These are phyloP conservation scores for Leptographium procerum DNA, from an alignment of 2,329 filamentous ascomycete species.

Conservation along the genomic window DNA sequence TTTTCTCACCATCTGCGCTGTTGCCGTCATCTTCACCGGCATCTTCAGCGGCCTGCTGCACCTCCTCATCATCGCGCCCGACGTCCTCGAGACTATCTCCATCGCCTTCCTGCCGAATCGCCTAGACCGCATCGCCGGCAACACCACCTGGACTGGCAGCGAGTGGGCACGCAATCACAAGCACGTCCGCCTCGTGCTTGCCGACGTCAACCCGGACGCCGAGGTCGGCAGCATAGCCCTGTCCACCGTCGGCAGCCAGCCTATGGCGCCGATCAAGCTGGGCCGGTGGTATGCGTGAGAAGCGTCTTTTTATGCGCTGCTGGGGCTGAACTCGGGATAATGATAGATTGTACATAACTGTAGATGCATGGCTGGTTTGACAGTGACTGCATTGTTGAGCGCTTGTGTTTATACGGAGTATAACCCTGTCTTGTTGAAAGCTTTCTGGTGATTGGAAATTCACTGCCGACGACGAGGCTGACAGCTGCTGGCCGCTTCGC, in stretches of 20 bases:
- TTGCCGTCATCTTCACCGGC: neutral
- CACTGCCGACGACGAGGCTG: too few species aligned
- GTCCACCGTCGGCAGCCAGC: neutral
- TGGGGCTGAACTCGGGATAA: too few species aligned
- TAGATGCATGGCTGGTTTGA: too few species aligned
- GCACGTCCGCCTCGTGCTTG: neutral
- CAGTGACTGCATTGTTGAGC: too few species aligned
- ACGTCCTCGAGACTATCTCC: slow-evolving; percentile 4
- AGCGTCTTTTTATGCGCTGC: too few species aligned
- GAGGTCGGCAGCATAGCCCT: neutral
- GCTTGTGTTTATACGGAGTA: too few species aligned
- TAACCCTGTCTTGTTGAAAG: too few species aligned
- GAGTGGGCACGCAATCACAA: neutral
- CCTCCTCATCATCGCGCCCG: slow-evolving; percentile 2
- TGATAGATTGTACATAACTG: too few species aligned
- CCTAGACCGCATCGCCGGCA: neutral
- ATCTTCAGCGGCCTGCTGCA: neutral
- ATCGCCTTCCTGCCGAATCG: slow-evolving; percentile 5
- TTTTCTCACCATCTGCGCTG: slow-evolving; percentile 1
- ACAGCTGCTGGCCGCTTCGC: too few species aligned
- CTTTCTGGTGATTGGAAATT: too few species aligned
- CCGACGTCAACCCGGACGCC: neutral
- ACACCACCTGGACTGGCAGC: neutral
- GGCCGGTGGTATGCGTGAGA: too few species aligned
- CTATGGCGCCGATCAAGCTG: too few species aligned